These are phyloP conservation scores for Hypomontagnella submonticulosa DNA, from an alignment of 495 filamentous ascomycete species.

Conservation along the genomic window DNA sequence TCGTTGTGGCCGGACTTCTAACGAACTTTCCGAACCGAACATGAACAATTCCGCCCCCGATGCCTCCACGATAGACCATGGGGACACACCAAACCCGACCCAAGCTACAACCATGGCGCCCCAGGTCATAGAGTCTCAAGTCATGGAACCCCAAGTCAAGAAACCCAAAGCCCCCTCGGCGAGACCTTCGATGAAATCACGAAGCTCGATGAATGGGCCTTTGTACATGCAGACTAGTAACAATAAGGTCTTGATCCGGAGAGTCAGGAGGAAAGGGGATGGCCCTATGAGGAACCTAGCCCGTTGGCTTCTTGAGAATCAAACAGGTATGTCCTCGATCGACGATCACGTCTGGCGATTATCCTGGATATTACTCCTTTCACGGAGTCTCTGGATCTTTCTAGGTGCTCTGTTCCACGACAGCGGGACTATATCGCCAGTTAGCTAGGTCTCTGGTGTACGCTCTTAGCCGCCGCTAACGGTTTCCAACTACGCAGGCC, in stretches of 20 bases:
- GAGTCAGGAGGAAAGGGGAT: constrained; percentile 59
- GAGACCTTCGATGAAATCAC: constrained; percentile 47
- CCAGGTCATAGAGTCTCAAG: constrained; percentile 13
- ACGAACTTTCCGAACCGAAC: constrained; percentile 26
- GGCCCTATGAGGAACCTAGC: constrained; percentile 53
- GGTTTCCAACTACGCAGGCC: constrained; percentile 60
- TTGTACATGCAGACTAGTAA: constrained; percentile 59
- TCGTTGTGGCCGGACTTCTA: constrained; percentile 1
- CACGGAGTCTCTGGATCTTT: constrained; percentile 13
- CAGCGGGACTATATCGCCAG: constrained; percentile 18
- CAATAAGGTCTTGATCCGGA: constrained; percentile 59
- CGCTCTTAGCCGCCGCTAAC: constrained; percentile 28
- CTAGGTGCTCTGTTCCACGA: constrained; percentile 29
- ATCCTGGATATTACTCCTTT: background rate
- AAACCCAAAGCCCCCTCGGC: constrained; percentile 39
- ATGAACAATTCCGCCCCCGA: constrained; percentile 34
- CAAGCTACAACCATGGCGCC: constrained; percentile 35
- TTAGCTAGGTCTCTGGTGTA: constrained; percentile 1
- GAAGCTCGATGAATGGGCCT: constrained; percentile 58
- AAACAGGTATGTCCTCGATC: constrained; percentile 57
- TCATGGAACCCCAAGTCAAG: constrained; percentile 23
- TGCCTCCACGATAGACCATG: constrained; percentile 23
- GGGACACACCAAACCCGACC: constrained; percentile 20
- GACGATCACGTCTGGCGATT: background rate
- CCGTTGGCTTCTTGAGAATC: constrained; percentile 64